phyloP scores from a whole-genome alignment of 805 yeast species.

The Metschnikowia lunata region DNA sequence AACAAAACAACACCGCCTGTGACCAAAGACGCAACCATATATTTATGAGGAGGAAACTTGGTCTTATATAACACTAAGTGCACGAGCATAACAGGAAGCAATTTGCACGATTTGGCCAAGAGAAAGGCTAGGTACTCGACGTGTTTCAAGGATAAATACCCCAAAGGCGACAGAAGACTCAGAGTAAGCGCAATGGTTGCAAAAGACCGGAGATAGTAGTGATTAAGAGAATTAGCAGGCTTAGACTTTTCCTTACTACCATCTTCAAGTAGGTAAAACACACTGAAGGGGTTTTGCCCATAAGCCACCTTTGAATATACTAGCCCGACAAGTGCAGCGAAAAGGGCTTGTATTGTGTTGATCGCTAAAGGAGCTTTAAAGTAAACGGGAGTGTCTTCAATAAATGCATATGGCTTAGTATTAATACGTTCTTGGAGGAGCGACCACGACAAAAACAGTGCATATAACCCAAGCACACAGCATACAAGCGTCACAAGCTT shows the following conservation, averaged over 20 bases:
- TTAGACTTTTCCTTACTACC: neutral
- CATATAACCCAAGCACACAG: slow-evolving; percentile 66
- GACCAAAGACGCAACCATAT: slow-evolving; percentile 70
- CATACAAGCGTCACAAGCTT: slow-evolving; percentile 22
- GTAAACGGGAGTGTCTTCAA: slow-evolving; percentile 29
- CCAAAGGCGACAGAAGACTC: slow-evolving; percentile 77
- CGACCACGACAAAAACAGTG: slow-evolving; percentile 88
- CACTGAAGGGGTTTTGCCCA: slow-evolving; percentile 14
- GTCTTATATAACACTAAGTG: slow-evolving; percentile 69
- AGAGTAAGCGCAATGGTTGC: slow-evolving; percentile 65
- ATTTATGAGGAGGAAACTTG: slow-evolving; percentile 70
- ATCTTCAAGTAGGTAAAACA: slow-evolving; percentile 1
- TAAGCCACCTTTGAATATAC: slow-evolving; percentile 44
- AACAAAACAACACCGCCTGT: slow-evolving; percentile 81
- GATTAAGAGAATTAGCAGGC: slow-evolving; percentile 10
- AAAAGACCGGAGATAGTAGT: slow-evolving; percentile 29
- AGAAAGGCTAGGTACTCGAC: slow-evolving; percentile 83
- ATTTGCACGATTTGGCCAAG: slow-evolving; percentile 87
- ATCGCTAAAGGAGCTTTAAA: slow-evolving; percentile 80
- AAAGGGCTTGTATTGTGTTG: slow-evolving; percentile 66
- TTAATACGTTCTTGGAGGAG: slow-evolving; percentile 85
- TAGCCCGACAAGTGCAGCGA: slow-evolving; percentile 68
- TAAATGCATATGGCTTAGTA: slow-evolving; percentile 65
- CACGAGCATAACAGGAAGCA: slow-evolving; percentile 90
- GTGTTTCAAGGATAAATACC: slow-evolving; percentile 70